These are phyloP conservation scores for Salisapilia sapeloensis DNA, from an alignment of 352 stramenopile species.

Conservation along the genomic window DNA sequence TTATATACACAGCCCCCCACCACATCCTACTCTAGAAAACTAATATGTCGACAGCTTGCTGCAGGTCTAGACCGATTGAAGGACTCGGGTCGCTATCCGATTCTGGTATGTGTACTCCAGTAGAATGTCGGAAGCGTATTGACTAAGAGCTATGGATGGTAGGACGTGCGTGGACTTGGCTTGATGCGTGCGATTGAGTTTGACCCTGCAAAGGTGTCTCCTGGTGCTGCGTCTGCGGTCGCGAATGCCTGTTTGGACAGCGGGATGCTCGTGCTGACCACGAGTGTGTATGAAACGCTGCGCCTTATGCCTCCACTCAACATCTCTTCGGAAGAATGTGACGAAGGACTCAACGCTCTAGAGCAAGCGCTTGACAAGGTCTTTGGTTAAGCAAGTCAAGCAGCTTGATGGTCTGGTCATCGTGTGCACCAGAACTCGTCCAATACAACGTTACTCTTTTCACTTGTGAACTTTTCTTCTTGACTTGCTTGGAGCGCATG, in stretches of 20 bases:
- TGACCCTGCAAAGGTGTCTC: conserved; percentile 20
- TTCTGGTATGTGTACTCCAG: conserved; percentile 8
- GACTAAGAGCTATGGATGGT: background rate
- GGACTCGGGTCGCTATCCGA: conserved; percentile 52
- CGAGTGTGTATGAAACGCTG: conserved; percentile 83
- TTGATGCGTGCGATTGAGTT: conserved; percentile 91
- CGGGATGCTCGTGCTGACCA: conserved; percentile 85
- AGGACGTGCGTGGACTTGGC: conserved; percentile 83
- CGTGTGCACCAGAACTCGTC: too few relatives aligned
- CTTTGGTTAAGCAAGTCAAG: too few relatives aligned
- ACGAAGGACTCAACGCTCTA: conserved; percentile 3
- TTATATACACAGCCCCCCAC: too few relatives aligned
- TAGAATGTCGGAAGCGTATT: background rate
- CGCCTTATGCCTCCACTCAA: conserved; percentile 87
- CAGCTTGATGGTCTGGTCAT: too few relatives aligned
- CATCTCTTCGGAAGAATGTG: conserved; percentile 64
- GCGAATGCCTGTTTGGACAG: conserved; percentile 68
- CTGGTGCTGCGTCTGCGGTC: conserved; percentile 55
- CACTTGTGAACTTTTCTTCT: too few relatives aligned
- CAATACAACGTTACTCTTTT: too few relatives aligned
- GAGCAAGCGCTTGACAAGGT: conserved; percentile 3
- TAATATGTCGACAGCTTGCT: conserved; percentile 44
- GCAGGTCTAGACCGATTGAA: conserved; percentile 62
- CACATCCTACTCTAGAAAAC: background rate
- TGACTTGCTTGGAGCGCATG: too few relatives aligned